A percentile compares a stretch with the other conserved stretches of the same genome.
phyloP scores from a whole-genome alignment of 2,329 filamentous ascomycete species.

The Colletotrichum godetiae region DNA sequence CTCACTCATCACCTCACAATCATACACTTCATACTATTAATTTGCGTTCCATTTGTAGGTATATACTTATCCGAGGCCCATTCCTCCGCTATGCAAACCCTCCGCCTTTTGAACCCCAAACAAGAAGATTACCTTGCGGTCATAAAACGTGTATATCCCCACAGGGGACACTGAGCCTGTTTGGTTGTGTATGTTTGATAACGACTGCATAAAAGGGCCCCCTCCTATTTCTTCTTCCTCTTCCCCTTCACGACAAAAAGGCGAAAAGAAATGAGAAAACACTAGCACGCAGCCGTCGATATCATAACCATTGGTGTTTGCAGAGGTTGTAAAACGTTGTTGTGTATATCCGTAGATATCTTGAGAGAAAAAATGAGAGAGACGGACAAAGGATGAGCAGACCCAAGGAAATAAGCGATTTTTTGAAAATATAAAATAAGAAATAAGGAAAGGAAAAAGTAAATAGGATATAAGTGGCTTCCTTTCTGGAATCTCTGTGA shows the following conservation, averaged over 20 bases:
- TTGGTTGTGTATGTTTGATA: neutral
- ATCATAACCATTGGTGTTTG: slow-evolving; percentile 26
- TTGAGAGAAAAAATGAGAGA: no score
- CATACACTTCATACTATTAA: neutral
- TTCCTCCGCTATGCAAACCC: neutral
- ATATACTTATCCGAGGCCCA: slow-evolving; percentile 4
- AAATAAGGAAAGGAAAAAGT: slow-evolving; percentile 32
- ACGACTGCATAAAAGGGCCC: neutral
- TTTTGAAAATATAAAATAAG: slow-evolving; percentile 29
- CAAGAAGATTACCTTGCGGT: neutral
- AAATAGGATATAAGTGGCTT: slow-evolving; percentile 31
- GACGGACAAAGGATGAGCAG: slow-evolving; percentile 8
- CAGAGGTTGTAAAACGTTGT: slow-evolving; percentile 14
- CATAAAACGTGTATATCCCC: neutral
- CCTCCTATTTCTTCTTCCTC: neutral
- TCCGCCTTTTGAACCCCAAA: neutral
- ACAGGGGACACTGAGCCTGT: neutral
- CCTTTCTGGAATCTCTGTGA: slow-evolving; percentile 23
- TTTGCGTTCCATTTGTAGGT: slow-evolving; percentile 5
- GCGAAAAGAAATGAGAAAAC: neutral
- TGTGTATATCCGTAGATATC: neutral
- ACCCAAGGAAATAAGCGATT: slow-evolving; percentile 18
- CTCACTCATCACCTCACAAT: no score
- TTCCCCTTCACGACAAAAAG: neutral
- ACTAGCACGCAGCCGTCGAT: slow-evolving; percentile 23